Evolutionary conservation across 1,139 yeast genomes (phyloP).

Genomic region (Pichia sorboxylosa): DNA sequence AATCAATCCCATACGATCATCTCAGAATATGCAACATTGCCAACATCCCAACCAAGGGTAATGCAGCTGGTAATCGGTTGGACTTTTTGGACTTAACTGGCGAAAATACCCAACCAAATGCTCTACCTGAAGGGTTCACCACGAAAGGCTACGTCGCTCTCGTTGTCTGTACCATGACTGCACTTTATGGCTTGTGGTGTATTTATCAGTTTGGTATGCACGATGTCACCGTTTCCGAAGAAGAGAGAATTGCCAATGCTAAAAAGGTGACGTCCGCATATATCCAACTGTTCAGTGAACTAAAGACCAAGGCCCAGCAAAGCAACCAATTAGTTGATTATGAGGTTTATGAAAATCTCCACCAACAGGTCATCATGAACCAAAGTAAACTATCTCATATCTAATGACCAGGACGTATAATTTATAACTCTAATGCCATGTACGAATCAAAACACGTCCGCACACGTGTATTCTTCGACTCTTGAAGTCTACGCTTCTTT

Average conservation of each 20-base stretch:
- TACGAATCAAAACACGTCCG: no score
- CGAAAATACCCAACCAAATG: conserved; percentile 41
- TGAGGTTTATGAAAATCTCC: no score
- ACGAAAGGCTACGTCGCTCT: conserved; percentile 57
- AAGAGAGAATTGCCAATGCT: conserved; percentile 15
- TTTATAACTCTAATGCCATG: no score
- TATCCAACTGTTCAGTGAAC: conserved; percentile 3
- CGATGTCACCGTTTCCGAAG: conserved; percentile 40
- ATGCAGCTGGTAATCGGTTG: conserved; percentile 54
- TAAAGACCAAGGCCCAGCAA: no score
- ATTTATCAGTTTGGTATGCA: conserved; percentile 53
- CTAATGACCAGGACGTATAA: no score
- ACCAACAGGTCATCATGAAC: no score
- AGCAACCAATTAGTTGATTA: no score
- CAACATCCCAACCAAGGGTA: conserved; percentile 39
- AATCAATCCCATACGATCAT: conserved; percentile 29
- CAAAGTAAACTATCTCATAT: no score
- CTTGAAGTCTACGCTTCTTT: no score
- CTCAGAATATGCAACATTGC: conserved; percentile 35
- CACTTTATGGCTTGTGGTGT: conserved; percentile 43
- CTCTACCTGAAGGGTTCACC: conserved; percentile 62
- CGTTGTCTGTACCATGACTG: conserved; percentile 43
- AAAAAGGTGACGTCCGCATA: conserved; percentile 11
- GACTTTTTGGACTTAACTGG: conserved; percentile 47
- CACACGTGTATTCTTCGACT: no score